phyloP scores from a whole-genome alignment of 2,329 filamentous ascomycete species.

The Cryphonectria nitschkei region DNA sequence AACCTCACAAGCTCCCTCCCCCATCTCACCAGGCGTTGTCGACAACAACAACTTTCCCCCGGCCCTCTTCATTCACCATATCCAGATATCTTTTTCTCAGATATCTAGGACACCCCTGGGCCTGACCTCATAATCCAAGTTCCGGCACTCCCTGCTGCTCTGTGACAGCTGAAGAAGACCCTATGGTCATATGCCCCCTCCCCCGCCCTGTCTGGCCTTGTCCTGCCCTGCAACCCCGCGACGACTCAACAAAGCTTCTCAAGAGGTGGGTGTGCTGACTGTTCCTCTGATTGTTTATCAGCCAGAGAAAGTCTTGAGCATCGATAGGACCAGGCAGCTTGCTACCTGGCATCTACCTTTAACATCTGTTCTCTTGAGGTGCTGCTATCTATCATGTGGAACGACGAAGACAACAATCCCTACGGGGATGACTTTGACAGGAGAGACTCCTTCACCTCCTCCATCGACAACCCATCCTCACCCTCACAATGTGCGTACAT shows the following conservation, averaged over 20 bases:
- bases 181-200: constrained; percentile 14
- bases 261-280: not conserved
- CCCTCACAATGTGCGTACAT: constrained; percentile 57
- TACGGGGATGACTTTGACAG: constrained; percentile 91
- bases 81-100: not conserved
- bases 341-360: not conserved
- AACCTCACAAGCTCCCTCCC: constrained; percentile 3
- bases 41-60: not conserved
- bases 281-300: not conserved
- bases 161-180: not conserved
- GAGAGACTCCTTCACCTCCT: constrained; percentile 77
- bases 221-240: constrained; percentile 18
- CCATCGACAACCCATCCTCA: constrained; percentile 66
- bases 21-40: constrained; percentile 1
- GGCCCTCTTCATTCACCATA: not conserved
- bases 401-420: constrained; percentile 98
- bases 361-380: not conserved
- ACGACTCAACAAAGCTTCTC: constrained; percentile 12
- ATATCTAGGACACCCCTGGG: not conserved
- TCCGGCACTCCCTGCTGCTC: not conserved
- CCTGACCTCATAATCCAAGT: not conserved
- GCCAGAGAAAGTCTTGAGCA: not conserved
- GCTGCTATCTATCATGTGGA: constrained; percentile 76
- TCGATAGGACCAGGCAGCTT: not conserved
- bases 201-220: constrained; percentile 21